phyloP scores from a whole-genome alignment of 1,284 basidiomycete species.

The Amylostereum areolatum region DNA sequence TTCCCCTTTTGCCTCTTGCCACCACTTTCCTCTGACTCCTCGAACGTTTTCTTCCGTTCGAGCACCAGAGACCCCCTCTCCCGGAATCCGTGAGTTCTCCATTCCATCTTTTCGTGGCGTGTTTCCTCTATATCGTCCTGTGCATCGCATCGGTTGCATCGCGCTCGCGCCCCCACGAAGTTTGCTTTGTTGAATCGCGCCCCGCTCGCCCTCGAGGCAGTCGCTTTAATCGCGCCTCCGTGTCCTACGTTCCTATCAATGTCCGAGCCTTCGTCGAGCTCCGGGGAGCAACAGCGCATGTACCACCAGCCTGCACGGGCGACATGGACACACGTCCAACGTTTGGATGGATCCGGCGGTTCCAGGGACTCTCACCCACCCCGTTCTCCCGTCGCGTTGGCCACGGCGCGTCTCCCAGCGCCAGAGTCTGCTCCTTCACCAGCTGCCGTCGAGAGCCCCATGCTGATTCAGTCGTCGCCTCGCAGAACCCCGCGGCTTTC shows the following conservation, averaged over 20 bases:
- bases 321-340: constrained; percentile 12
- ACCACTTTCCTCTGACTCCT: constrained; percentile 13
- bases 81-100: constrained; percentile 24
- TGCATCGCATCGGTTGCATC: constrained; percentile 5
- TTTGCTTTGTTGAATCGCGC: constrained; percentile 3
- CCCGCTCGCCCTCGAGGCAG: not conserved
- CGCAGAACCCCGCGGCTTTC: constrained; percentile 34
- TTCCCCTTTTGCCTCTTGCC: constrained; percentile 19
- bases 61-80: constrained; percentile 13
- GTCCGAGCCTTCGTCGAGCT: constrained; percentile 10
- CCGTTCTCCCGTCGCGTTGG: constrained; percentile 15
- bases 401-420: constrained; percentile 12
- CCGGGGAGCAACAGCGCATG: constrained; percentile 3
- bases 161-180: constrained; percentile 6
- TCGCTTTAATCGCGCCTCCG: constrained; percentile 7
- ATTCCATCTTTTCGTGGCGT: constrained; percentile 15
- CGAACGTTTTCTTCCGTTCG: constrained; percentile 19
- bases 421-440: constrained; percentile 6
- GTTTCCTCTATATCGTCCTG: constrained; percentile 12
- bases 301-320: constrained; percentile 12
- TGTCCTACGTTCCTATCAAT: constrained; percentile 5
- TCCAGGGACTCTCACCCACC: constrained; percentile 7
- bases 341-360: constrained; percentile 10
- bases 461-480: constrained; percentile 34
- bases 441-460: constrained; percentile 21